These are phyloP conservation scores for Eimeria necatrix DNA, from an alignment of 169 alveolate genomes.

Conservation along the genomic window DNA sequence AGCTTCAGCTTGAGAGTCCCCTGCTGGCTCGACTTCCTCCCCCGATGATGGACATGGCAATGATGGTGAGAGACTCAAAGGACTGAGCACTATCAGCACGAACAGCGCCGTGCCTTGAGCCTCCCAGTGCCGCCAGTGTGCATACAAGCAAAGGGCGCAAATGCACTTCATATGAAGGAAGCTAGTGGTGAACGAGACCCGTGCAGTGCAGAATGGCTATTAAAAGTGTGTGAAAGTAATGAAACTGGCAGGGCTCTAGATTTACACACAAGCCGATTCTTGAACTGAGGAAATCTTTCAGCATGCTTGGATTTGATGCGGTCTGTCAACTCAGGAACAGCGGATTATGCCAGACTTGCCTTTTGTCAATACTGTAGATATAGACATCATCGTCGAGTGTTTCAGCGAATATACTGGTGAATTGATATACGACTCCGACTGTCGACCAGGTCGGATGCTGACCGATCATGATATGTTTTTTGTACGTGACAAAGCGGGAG, in stretches of 20 bases:
- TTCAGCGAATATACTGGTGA: slow-evolving; percentile 70
- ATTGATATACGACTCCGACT: slow-evolving; percentile 74
- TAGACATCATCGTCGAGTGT: slow-evolving; percentile 64
- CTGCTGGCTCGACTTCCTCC: slow-evolving; percentile 66
- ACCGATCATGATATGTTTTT: slow-evolving; percentile 73
- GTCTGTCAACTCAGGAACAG: slow-evolving; percentile 42
- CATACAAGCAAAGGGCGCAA: background rate
- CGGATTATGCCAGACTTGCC: slow-evolving; percentile 63
- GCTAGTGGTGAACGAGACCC: too few species aligned
- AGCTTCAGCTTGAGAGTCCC: slow-evolving; percentile 59
- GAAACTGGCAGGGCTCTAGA: too few species aligned
- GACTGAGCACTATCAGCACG: too few species aligned
- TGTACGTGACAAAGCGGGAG: slow-evolving; percentile 19
- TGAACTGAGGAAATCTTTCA: too few species aligned
- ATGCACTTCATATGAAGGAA: too few species aligned
- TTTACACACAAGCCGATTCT: too few species aligned
- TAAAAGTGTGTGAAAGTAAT: too few species aligned
- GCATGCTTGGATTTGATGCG: too few species aligned
- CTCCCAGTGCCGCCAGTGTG: background rate
- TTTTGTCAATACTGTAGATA: slow-evolving; percentile 23
- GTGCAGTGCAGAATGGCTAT: too few species aligned
- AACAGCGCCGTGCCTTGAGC: background rate
- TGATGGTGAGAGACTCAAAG: slow-evolving; percentile 37
- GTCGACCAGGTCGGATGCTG: slow-evolving; percentile 64
- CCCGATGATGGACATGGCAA: slow-evolving; percentile 49